Evolutionary conservation across 2,329 filamentous ascomycete genomes (phyloP).

Genomic region (Cercospora sp.): DNA sequence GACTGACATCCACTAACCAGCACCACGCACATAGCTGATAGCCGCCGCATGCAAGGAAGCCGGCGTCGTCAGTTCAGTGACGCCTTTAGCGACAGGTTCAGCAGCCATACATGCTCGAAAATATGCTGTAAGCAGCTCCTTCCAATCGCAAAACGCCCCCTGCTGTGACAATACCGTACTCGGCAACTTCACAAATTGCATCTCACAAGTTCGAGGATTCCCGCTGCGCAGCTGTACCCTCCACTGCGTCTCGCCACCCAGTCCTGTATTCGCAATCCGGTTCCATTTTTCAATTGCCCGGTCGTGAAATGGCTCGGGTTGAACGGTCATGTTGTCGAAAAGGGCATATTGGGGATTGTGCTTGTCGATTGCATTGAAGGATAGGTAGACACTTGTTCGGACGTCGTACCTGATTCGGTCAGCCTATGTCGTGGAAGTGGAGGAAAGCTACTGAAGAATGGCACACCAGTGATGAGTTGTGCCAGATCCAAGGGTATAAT

Average conservation of each 20-base stretch:
- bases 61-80: not conserved
- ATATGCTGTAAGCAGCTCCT: constrained; percentile 29
- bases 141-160: constrained; percentile 30
- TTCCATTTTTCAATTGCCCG: constrained; percentile 30
- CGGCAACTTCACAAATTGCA: constrained; percentile 21
- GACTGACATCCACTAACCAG: constrained; percentile 11
- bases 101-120: constrained; percentile 3
- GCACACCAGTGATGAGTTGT: constrained; percentile 26
- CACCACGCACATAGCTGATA: constrained; percentile 11
- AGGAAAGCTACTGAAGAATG: too few relatives aligned
- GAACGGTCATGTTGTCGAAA: constrained; percentile 25
- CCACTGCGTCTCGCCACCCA: constrained; percentile 26
- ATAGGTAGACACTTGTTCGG: constrained; percentile 24
- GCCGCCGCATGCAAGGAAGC: constrained; percentile 8
- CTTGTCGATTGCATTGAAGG: constrained; percentile 25
- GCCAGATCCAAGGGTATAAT: constrained; percentile 25
- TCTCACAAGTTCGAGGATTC: constrained; percentile 10
- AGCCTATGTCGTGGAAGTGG: too few relatives aligned
- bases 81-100: not conserved
- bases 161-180: constrained; percentile 21
- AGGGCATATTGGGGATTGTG: constrained; percentile 28
- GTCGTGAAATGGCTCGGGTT: constrained; percentile 21
- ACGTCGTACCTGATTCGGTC: constrained; percentile 5
- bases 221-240: constrained; percentile 21
- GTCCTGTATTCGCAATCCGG: constrained; percentile 21